Evolutionary conservation across 2,329 filamentous ascomycete genomes (phyloP), one percentile per base, ranked within the genome.

Genomic region (Trichoderma cornu-damae): DNA sequence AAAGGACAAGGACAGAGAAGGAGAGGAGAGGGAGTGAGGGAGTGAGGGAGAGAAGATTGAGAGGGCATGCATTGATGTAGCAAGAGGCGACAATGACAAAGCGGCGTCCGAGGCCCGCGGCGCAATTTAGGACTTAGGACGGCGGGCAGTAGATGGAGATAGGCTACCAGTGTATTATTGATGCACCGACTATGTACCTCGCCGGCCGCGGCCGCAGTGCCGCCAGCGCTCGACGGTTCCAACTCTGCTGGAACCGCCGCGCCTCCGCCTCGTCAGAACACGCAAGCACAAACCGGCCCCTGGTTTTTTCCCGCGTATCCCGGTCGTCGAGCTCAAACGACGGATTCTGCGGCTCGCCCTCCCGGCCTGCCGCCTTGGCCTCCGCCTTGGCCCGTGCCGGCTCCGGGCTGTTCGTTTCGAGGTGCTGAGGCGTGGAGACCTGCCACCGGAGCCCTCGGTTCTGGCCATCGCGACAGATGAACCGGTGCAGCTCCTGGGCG

Each of bases 391-490:
- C 2, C 3, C 20, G 20, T 4, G 7, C 26, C 16, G 12, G 34
- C 18, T 43, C 5, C 2, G 11, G 12, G 2, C 6, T 12, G 20
- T 28, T 20, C 47, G 48, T 28, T 32, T 48, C 38, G 11, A 67
- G 59, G 6, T 60, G 53, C 22, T 62, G 60, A 16, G 61, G 64
- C 35, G 47, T 32, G 22, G 43, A 60, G n/a, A 65, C 59, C 1
- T 72, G 50, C 66, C 66, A 68, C 11, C 35, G 32, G 7, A 60
- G 60, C 0, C 59, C 61, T 14, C 77, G 73, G 26, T 68, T 67
- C 4, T 50, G 50, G n/a, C 74, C 76, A 65, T 82, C 78, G 9
- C 69, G 68, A 4, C 64, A 65, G 48, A 82, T 71, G 35, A 73
- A 70, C 26, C 61, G 63, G 42, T 66, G 69, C 37, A 81, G 63